These are phyloP conservation scores for Trametes maxima DNA, from an alignment of 768 basidiomycete genomes.

Conservation along the genomic window DNA sequence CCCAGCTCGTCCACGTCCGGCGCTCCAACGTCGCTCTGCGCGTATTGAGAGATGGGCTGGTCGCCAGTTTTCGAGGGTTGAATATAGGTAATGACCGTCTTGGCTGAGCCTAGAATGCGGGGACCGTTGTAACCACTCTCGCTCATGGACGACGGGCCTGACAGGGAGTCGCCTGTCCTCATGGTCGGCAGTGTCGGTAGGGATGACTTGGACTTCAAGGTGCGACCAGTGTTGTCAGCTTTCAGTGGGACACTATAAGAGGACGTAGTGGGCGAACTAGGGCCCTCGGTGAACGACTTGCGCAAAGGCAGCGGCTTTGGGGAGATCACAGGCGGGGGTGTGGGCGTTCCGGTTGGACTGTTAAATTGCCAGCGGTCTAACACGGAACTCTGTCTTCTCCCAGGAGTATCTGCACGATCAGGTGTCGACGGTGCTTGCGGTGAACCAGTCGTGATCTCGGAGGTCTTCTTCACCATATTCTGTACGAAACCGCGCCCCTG, in stretches of 20 bases:
- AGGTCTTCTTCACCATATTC: constrained; percentile 74
- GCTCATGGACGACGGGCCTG: constrained; percentile 20
- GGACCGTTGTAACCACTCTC: constrained; percentile 22
- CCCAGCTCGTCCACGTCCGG: constrained; percentile 44
- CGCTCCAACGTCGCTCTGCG: constrained; percentile 14
- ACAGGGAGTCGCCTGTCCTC: constrained; percentile 30
- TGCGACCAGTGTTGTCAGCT: constrained; percentile 36
- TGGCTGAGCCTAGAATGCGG: constrained; percentile 63
- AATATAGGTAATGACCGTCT: constrained; percentile 72
- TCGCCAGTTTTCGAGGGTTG: constrained; percentile 53
- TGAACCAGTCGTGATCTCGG: constrained; percentile 45
- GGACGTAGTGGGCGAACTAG: constrained; percentile 22
- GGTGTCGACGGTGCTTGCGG: constrained; percentile 37
- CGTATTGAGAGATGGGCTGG: constrained; percentile 33
- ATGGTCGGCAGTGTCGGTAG: constrained; percentile 39
- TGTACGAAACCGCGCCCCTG: constrained; percentile 88
- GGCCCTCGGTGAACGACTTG: constrained; percentile 42
- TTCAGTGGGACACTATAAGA: constrained; percentile 29
- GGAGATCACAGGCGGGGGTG: constrained; percentile 40
- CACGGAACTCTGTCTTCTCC: constrained; percentile 47
- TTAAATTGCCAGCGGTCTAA: constrained; percentile 68
- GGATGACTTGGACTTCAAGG: constrained; percentile 46
- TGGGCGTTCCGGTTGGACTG: constrained; percentile 40
- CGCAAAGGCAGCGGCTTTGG: constrained; percentile 45
- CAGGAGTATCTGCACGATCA: constrained; percentile 37